Conservation (phyloP, 192 early-diverging fungal genomes). For the Backusella macrospora region DNA sequence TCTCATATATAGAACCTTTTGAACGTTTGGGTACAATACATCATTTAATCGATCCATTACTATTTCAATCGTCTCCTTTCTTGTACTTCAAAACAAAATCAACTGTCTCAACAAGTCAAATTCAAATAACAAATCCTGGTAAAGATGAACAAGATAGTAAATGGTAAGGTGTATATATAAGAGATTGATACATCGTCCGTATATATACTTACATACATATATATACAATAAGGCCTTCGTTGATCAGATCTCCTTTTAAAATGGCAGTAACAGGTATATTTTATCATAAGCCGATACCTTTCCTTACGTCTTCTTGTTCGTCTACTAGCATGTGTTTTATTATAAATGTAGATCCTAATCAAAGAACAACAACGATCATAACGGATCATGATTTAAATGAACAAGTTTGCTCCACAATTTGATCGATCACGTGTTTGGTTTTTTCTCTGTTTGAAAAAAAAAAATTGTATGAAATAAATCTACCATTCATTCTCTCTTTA, state of each 20-base stretch:
- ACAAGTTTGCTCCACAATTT: background rate
- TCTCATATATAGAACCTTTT: background rate
- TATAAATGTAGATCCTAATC: background rate
- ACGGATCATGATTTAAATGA: background rate
- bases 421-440: background rate
- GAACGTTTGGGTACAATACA: slow-evolving; percentile 7
- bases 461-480: too few species aligned
- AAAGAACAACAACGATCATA: background rate
- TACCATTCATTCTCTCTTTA: background rate
- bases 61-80: background rate
- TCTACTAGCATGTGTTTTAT: background rate
- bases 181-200: background rate
- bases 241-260: background rate
- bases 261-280: background rate
- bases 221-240: background rate
- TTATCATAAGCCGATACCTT: background rate
- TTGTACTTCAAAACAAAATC: slow-evolving; percentile 2
- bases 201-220: background rate
- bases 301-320: background rate
- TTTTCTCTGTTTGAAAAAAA: too few species aligned
- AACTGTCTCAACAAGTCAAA: slow-evolving; percentile 16
- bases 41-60: background rate
- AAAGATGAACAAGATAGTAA: background rate
- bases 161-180: background rate
- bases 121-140: slow-evolving; percentile 8